Evolutionary conservation across 345 rosid species (phyloP).

Genomic region (Arabidopsis arenosa): DNA sequence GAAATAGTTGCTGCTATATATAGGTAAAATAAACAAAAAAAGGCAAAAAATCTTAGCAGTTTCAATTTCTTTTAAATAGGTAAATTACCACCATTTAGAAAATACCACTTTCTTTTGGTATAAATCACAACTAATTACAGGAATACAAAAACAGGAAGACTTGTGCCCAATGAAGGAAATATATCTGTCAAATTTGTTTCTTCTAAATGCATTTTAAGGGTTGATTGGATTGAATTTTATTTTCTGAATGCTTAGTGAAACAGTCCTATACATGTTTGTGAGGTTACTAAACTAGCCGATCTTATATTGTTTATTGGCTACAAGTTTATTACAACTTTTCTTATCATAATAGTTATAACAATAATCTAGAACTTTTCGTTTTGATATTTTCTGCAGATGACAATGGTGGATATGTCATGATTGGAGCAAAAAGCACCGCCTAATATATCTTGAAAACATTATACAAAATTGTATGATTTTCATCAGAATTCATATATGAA

Average conservation of each 20-base stretch:
- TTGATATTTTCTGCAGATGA: neutral
- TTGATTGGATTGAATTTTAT: neutral
- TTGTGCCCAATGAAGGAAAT: neutral
- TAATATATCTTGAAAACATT: neutral
- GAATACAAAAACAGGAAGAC: neutral
- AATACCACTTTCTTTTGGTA: neutral
- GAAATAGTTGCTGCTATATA: neutral
- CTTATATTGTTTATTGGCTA: neutral
- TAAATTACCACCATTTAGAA: neutral
- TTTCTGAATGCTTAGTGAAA: neutral
- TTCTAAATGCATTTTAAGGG: neutral
- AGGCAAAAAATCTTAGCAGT: neutral
- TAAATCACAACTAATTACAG: neutral
- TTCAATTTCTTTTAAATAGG: neutral
- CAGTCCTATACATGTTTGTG: neutral
- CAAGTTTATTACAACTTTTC: neutral
- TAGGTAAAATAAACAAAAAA: neutral
- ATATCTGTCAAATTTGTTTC: neutral
- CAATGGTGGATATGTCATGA: slow-evolving; percentile 6
- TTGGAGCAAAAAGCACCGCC: neutral
- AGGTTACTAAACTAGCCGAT: neutral
- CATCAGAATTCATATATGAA: slow-evolving; percentile 5
- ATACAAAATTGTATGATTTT: neutral
- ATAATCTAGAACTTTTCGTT: neutral
- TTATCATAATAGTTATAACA: neutral